These are phyloP conservation scores for Kuraishia capsulata DNA, from an alignment of 805 yeast species.

Conservation along the genomic window DNA sequence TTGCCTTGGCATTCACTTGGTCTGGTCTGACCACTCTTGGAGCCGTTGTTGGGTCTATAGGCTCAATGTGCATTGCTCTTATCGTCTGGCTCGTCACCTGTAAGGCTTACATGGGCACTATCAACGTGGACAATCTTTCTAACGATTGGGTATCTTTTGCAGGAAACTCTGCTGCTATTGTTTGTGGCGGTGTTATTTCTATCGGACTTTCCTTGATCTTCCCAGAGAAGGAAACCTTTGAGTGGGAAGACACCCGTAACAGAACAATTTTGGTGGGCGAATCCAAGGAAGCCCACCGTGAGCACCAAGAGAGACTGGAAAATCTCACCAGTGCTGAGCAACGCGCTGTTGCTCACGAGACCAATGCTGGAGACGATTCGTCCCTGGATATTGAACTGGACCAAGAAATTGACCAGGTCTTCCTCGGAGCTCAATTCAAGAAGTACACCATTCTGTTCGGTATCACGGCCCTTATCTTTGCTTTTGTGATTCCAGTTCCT, in stretches of 20 bases:
- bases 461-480: slow-evolving; percentile 14
- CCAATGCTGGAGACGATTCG: neutral
- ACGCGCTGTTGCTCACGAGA: neutral
- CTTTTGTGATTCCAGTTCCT: slow-evolving; percentile 25
- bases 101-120: slow-evolving; percentile 24
- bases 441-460: slow-evolving; percentile 17
- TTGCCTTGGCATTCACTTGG: slow-evolving; percentile 18
- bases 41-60: slow-evolving; percentile 27
- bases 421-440: slow-evolving; percentile 21
- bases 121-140: slow-evolving; percentile 23
- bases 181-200: slow-evolving; percentile 26
- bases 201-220: slow-evolving; percentile 20
- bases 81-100: slow-evolving; percentile 29
- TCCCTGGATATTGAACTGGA: neutral
- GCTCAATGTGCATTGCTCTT: slow-evolving; percentile 26
- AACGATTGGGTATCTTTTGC: slow-evolving; percentile 31
- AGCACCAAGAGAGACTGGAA: neutral
- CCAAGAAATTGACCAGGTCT: slow-evolving; percentile 2
- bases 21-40: slow-evolving; percentile 25
- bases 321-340: slow-evolving; percentile 2
- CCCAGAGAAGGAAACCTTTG: slow-evolving; percentile 27
- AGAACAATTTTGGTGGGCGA: slow-evolving; percentile 16
- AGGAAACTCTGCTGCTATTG: slow-evolving; percentile 28
- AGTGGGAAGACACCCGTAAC: slow-evolving; percentile 25
- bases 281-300: neutral